Evolutionary conservation across 306 rosid genomes (phyloP), one percentile per base, ranked within the genome.

Genomic region (Quercus rubra): DNA sequence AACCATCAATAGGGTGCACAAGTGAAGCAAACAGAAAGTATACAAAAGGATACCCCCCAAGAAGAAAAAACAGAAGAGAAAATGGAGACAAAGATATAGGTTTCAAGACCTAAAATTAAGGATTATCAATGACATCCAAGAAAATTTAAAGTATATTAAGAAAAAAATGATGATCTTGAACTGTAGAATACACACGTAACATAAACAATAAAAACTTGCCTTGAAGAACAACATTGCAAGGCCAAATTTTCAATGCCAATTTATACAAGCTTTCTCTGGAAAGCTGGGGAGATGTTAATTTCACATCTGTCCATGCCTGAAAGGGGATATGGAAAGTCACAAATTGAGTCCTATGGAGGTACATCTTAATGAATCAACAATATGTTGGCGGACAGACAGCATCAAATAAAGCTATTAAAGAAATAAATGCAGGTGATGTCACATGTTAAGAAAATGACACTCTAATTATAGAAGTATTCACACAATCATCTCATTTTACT

Each of bases 241-340:
- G 85, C 71, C 15, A 88, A 75, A 82, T 79, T 80, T 90, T 91
- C 15, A 93, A 77, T 14, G 89, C 90, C 51, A 95, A 74, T 79
- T 93, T 95, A 86, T 89, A 91, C 67, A 80, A 5, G 85, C 87
- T 86, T 84, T 90, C 94, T 89, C 99, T 93, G 64, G 81, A 80
- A 33, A 95, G 90, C 85, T 95, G 99, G 55, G 99, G 99, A 78
- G 99, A 91, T 25, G 94, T 90, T 82, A 95, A 83, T 81, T 84
- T 91, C 61, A 95, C 87, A 83, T 95, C 99, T 2, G 96, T 74
- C 97, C 98, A 95, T 67, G 88, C 86, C 99, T 92, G 91, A 79
- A 76, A 81, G 58, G 75, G 51, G 20, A 62, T 35, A 20, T 6
- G 69, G 63, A 17, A 54, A 51, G 13, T 20, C 52, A 31, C 76